phyloP scores from a whole-genome alignment of 441 rosid species.

The Arabidopsis lyrata region DNA sequence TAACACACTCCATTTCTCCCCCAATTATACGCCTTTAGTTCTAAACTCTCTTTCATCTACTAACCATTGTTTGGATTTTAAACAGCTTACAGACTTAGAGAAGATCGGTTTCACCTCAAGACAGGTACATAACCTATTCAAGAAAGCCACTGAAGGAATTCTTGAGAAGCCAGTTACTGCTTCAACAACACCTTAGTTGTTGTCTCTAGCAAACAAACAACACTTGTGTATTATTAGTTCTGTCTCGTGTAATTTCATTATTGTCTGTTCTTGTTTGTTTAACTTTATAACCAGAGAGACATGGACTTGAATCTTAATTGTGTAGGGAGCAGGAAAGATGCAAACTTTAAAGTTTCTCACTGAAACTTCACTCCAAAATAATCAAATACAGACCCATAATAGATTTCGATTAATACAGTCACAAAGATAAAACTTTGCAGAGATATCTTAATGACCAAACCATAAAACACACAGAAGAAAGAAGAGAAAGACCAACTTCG shows the following conservation, averaged over 20 bases:
- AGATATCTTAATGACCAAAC: slow-evolving; percentile 41
- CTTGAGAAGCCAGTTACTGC: slow-evolving; percentile 44
- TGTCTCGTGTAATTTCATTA: not conserved
- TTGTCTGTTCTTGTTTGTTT: slow-evolving; percentile 2
- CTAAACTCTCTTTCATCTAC: not conserved
- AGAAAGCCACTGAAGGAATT: slow-evolving; percentile 65
- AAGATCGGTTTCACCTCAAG: slow-evolving; percentile 88
- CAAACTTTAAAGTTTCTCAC: slow-evolving; percentile 19
- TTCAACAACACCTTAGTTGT: slow-evolving; percentile 42
- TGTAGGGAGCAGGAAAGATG: slow-evolving; percentile 8
- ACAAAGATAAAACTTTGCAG: slow-evolving; percentile 27
- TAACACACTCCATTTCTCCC: slow-evolving; percentile 38
- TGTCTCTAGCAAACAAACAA: slow-evolving; percentile 10
- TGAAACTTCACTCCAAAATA: slow-evolving; percentile 18
- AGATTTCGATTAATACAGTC: slow-evolving; percentile 18
- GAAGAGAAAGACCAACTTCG: slow-evolving; percentile 2
- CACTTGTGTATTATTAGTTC: slow-evolving; percentile 8
- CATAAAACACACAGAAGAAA: slow-evolving; percentile 30
- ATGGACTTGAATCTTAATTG: slow-evolving; percentile 3
- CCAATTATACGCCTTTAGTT: too few relatives aligned
- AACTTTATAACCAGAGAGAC: slow-evolving; percentile 22
- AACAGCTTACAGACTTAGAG: slow-evolving; percentile 78
- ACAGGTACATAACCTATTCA: slow-evolving; percentile 76
- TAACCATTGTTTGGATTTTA: not conserved
- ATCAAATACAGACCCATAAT: slow-evolving; percentile 25